Evolutionary conservation across 345 rosid species (phyloP), one percentile per base, ranked within the genome.

Genomic region (Noccaea bulbosa): DNA sequence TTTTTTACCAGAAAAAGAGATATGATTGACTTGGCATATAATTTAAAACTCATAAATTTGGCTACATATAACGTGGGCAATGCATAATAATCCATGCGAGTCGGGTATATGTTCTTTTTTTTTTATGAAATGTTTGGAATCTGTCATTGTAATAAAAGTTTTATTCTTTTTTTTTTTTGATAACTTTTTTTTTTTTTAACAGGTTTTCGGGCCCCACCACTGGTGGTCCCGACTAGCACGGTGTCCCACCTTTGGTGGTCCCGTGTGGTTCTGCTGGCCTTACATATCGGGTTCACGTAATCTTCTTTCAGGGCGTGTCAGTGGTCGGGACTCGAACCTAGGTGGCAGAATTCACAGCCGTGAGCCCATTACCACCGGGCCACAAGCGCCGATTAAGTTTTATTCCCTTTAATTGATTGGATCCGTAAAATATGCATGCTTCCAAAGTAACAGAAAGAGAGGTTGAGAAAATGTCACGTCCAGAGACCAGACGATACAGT

Each of bases 381-480:
- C n/a, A n/a, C n/a, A n/a, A n/a, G n/a, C n/a, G n/a, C n/a, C n/a
- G n/a, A n/a, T n/a, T n/a, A n/a, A n/a, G n/a, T n/a, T 27, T 6
- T 57, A 35, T 48, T 34, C 60, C 60, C 12, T 20, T 17, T 0
- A 16, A 54, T 47, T 54, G 9, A 46, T 27, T 20, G 17, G 15
- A 15, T 51, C 43, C 45, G 30, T 34, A 33, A 20, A 35, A n/a
- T n/a, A n/a, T n/a, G 0, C 7, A 46, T 37, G 61, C 11, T 45
- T 54, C 12, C 41, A 27, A 15, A 37, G 6, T 56, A 38, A 65
- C 12, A 8, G 51, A n/a, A 39, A 61, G 20, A 6, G 60, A 14
- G 24, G 72, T 50, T 58, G 72, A 43, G 66, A 48, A 74, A 59
- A 52, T 59, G 68, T 74, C 78, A 74, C 55, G 20, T 67, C 63